Evolutionary conservation across 495 filamentous ascomycete genomes (phyloP).

Genomic region (Penicillium canescens): DNA sequence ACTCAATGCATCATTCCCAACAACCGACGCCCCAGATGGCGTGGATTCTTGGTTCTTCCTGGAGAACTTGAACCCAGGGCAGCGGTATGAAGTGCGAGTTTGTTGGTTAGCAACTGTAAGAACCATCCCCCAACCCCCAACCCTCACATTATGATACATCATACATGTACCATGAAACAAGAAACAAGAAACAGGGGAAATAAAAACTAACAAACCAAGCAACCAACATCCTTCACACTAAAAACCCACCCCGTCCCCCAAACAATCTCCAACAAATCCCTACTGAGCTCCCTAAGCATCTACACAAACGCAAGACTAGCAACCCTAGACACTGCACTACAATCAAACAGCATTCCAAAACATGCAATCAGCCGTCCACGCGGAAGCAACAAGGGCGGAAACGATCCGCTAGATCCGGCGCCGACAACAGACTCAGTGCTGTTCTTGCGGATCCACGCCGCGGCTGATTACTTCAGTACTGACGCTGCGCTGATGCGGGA

Average conservation of each 20-base stretch:
- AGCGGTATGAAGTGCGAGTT: conserved; percentile 87
- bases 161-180: neutral
- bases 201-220: conserved; percentile 48
- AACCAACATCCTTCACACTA: conserved; percentile 83
- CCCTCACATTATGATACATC: neutral
- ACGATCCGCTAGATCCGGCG: conserved; percentile 11
- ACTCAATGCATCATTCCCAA: conserved; percentile 68
- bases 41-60: conserved; percentile 79
- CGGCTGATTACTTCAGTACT: conserved; percentile 80
- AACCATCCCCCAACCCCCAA: conserved; percentile 12
- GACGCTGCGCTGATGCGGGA: conserved; percentile 72
- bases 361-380: neutral
- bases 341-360: conserved; percentile 17
- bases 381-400: neutral
- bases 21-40: conserved; percentile 50
- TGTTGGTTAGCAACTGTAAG: conserved; percentile 94
- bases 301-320: conserved; percentile 59
- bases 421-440: conserved; percentile 56
- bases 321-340: conserved; percentile 12
- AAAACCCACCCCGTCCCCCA: conserved; percentile 57
- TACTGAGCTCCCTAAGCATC: conserved; percentile 62
- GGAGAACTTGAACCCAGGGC: conserved; percentile 66
- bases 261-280: conserved; percentile 57
- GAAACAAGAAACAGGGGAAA: neutral
- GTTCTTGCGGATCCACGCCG: conserved; percentile 74